Evolutionary conservation across 306 rosid genomes (phyloP).

Genomic region (Arachis hypogaea): DNA sequence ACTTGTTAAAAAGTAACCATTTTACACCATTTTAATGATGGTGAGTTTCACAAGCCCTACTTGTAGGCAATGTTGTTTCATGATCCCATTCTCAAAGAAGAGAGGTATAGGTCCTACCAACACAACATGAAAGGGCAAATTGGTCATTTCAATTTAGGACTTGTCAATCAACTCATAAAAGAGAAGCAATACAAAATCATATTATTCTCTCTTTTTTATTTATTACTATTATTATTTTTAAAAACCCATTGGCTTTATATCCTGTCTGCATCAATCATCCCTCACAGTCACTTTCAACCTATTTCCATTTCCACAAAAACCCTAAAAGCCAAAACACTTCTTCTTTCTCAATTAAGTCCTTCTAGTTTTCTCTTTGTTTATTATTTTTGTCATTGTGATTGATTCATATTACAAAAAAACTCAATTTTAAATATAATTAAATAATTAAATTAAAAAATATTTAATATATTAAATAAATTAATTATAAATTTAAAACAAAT

Average conservation of each 20-base stretch:
- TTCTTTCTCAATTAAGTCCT: constrained; percentile 41
- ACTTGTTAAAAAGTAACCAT: constrained; percentile 31
- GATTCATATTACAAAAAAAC: constrained; percentile 25
- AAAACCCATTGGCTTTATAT: constrained; percentile 42
- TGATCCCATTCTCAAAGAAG: constrained; percentile 17
- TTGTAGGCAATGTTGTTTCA: constrained; percentile 23
- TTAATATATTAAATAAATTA: too few species aligned
- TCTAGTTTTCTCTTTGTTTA: constrained; percentile 9
- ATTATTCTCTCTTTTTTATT: constrained; percentile 37
- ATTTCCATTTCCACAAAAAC: constrained; percentile 57
- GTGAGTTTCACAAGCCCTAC: constrained; percentile 23
- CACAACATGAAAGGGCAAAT: constrained; percentile 46
- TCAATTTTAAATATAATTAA: too few species aligned
- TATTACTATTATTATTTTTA: neutral
- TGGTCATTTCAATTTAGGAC: constrained; percentile 47
- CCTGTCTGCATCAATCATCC: constrained; percentile 63
- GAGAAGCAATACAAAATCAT: constrained; percentile 53
- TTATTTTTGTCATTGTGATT: constrained; percentile 15
- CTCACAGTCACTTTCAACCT: constrained; percentile 61
- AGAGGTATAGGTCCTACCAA: constrained; percentile 27
- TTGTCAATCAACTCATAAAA: constrained; percentile 71
- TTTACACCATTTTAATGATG: constrained; percentile 34
- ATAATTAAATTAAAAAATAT: too few species aligned
- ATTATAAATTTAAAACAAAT: too few species aligned
- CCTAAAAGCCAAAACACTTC: constrained; percentile 47